Percentiles rank a stretch among this genome's conserved stretches.
phyloP scores from a whole-genome alignment of 139 green algal genomes.

The Volvox reticuliferus region DNA sequence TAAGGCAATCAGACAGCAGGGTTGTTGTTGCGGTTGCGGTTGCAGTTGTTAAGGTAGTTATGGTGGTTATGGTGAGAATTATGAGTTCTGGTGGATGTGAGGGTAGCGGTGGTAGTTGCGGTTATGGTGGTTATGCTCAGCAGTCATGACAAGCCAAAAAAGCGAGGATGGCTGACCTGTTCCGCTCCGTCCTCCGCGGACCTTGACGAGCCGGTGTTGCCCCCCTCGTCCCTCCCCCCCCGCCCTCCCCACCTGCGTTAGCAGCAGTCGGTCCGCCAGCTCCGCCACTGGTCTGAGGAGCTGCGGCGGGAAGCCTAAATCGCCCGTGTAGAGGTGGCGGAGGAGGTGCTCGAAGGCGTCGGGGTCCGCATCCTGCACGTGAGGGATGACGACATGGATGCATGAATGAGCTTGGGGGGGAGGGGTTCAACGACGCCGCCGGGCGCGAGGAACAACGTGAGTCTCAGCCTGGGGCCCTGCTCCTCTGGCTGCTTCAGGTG shows the following conservation, averaged over 20 bases:
- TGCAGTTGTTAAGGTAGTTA: too few species aligned
- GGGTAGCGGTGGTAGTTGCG: too few species aligned
- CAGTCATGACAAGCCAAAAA: background rate
- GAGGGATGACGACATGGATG: background rate
- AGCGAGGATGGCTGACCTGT: background rate
- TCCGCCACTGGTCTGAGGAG: conserved; percentile 7
- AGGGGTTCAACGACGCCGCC: background rate
- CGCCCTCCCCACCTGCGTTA: background rate
- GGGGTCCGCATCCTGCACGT: conserved; percentile 8
- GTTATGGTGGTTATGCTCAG: too few species aligned
- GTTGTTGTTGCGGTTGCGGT: too few species aligned
- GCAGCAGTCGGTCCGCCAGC: conserved; percentile 33
- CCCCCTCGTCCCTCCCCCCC: too few species aligned
- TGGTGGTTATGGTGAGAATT: too few species aligned
- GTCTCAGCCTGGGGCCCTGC: background rate
- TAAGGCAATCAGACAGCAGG: too few species aligned
- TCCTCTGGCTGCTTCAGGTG: too few species aligned
- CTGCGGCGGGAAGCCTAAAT: background rate
- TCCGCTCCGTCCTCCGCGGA: too few species aligned
- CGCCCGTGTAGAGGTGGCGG: conserved; percentile 4
- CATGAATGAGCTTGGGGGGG: background rate
- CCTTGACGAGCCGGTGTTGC: background rate
- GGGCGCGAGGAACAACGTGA: background rate
- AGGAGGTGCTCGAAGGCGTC: conserved; percentile 23
- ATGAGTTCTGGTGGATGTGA: too few species aligned